A percentile compares a stretch with the other conserved stretches of the same genome.
Conservation (phyloP, 805 yeast genomes). For the Debaryomyces prosopidis region DNA sequence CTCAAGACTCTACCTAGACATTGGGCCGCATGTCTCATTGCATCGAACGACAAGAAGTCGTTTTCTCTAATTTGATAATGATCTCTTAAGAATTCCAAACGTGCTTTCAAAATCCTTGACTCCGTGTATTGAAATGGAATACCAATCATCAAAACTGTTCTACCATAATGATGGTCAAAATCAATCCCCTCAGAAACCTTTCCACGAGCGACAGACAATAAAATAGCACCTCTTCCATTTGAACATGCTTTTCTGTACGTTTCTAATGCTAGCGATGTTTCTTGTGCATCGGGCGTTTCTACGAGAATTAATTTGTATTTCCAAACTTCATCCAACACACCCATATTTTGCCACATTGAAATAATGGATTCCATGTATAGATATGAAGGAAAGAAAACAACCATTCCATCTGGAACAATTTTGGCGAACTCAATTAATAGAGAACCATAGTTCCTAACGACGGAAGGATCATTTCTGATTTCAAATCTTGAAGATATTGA, state of each 20-base stretch:
- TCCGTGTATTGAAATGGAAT: constrained; percentile 99
- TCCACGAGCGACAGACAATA: constrained; percentile 97
- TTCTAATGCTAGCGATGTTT: constrained; percentile 91
- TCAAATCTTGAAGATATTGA: constrained; percentile 95
- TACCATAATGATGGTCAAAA: constrained; percentile 97
- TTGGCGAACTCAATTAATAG: constrained; percentile 89
- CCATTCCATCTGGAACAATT: constrained; percentile 97
- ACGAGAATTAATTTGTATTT: constrained; percentile 91
- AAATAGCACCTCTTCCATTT: constrained; percentile 96
- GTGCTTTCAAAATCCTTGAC: constrained; percentile 90
- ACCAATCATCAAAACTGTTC: constrained; percentile 98
- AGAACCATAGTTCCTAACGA: constrained; percentile 95
- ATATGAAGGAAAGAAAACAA: constrained; percentile 96
- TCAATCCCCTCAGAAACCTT: constrained; percentile 98
- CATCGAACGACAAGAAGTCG: constrained; percentile 95
- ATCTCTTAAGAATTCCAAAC: constrained; percentile 90
- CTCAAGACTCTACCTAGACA: constrained; percentile 95
- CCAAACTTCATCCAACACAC: constrained; percentile 97
- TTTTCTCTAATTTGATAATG: constrained; percentile 90
- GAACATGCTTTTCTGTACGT: constrained; percentile 95
- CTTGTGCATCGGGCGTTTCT: constrained; percentile 99
- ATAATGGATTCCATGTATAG: constrained; percentile 97
- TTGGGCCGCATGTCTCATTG: constrained; percentile 99
- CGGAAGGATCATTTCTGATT: constrained; percentile 96
- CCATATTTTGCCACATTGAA: constrained; percentile 99